These are phyloP conservation scores for Cardiospermum halicacabum DNA, from an alignment of 345 rosid genomes.

Conservation along the genomic window DNA sequence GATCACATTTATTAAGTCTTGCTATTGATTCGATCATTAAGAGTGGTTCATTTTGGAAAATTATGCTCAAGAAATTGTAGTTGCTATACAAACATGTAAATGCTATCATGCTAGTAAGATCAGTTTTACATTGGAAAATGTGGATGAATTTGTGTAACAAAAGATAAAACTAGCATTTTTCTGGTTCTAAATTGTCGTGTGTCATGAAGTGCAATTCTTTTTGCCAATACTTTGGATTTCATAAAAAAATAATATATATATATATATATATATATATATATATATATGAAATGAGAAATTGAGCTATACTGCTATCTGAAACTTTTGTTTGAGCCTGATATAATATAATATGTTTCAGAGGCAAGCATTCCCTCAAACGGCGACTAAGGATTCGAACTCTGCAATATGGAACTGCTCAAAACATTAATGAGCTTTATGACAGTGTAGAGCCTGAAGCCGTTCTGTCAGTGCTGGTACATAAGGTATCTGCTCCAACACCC, in stretches of 20 bases:
- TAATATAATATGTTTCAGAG: constrained; percentile 37
- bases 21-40: background rate
- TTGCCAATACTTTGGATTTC: background rate
- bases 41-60: background rate
- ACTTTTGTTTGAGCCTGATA: constrained; percentile 15
- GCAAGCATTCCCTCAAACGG: constrained; percentile 64
- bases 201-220: background rate
- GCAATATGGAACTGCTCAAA: constrained; percentile 69
- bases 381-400: constrained; percentile 86
- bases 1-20: background rate
- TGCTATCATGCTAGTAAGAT: background rate
- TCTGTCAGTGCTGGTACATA: constrained; percentile 84
- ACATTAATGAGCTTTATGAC: constrained; percentile 74
- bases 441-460: constrained; percentile 84
- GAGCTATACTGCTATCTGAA: background rate
- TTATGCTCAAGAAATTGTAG: background rate
- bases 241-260: too few species aligned
- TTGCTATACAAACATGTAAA: background rate
- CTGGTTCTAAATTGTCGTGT: background rate
- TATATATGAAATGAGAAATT: background rate
- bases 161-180: background rate
- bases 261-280: background rate
- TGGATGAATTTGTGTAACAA: background rate
- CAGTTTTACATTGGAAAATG: background rate
- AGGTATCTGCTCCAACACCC: constrained; percentile 36